Evolutionary conservation across 305 asterid genomes (phyloP).

Genomic region (Solanum hybrid): DNA sequence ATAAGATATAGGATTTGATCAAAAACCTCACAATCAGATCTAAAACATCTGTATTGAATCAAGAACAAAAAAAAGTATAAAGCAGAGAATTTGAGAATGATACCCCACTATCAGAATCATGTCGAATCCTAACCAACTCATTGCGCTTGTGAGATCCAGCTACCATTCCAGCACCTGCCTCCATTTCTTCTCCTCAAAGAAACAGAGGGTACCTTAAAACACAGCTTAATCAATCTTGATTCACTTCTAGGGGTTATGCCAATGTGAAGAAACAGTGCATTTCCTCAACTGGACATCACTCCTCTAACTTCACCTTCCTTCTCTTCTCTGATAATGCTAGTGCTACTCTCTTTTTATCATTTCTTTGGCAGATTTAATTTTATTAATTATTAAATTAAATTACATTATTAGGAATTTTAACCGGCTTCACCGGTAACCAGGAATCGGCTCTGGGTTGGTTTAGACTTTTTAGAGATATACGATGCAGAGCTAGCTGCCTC

Average conservation of each 20-base stretch:
- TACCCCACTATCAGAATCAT: conserved; percentile 61
- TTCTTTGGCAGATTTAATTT: neutral
- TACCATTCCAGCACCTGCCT: conserved; percentile 70
- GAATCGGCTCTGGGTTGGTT: neutral
- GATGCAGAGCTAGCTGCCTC: neutral
- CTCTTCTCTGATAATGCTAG: neutral
- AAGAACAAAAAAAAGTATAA: neutral
- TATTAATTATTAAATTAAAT: neutral
- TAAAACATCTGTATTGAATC: neutral
- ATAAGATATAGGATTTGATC: neutral
- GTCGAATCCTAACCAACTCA: conserved; percentile 63
- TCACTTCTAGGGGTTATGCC: neutral
- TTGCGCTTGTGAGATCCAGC: conserved; percentile 87
- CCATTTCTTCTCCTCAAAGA: conserved; percentile 34
- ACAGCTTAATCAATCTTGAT: conserved; percentile 1
- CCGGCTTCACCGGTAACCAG: neutral
- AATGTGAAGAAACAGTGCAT: neutral
- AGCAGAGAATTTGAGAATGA: neutral
- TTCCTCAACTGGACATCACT: conserved; percentile 3
- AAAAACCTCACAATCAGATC: neutral
- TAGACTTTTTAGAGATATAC: neutral
- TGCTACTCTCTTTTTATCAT: neutral
- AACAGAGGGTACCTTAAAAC: neutral
- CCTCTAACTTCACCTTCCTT: neutral
- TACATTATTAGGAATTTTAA: neutral